Percentiles rank a stretch among this genome's conserved stretches.
Evolutionary conservation across 139 green algal genomes (phyloP).

Genomic region (Spirogloea muscicola): DNA sequence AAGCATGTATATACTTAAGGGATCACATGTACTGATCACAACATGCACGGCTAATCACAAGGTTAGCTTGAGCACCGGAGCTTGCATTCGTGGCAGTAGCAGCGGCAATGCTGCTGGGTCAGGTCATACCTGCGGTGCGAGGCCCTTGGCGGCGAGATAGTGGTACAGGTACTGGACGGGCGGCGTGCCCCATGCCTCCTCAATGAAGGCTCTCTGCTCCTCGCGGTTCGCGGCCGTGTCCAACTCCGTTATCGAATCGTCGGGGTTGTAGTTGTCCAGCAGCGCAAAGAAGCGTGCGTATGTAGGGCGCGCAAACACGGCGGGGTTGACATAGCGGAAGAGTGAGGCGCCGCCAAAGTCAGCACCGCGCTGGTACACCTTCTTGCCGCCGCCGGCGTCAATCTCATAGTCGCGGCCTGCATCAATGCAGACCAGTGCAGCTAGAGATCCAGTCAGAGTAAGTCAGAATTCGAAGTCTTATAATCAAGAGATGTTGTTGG

Average conservation of each 20-base stretch:
- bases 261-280: conserved; percentile 61
- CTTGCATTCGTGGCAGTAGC: not conserved
- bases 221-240: not conserved
- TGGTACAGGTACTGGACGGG: conserved; percentile 59
- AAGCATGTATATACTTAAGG: no score
- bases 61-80: no score
- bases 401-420: no score
- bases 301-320: conserved; percentile 51
- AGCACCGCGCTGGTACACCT: not conserved
- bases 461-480: no score
- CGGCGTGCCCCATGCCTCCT: conserved; percentile 46
- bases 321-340: conserved; percentile 53
- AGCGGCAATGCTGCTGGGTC: no score
- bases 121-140: not conserved
- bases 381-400: conserved; percentile 2
- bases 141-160: conserved; percentile 39
- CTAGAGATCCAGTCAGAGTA: no score
- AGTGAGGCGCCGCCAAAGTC: conserved; percentile 26
- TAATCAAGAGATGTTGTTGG: no score
- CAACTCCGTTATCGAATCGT: not conserved
- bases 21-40: no score
- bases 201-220: conserved; percentile 51
- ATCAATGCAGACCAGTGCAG: no score
- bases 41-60: no score
- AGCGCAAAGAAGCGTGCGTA: conserved; percentile 59